Evolutionary conservation across 768 basidiomycete species (phyloP).

Genomic region (Boletus vinaceobasis): DNA sequence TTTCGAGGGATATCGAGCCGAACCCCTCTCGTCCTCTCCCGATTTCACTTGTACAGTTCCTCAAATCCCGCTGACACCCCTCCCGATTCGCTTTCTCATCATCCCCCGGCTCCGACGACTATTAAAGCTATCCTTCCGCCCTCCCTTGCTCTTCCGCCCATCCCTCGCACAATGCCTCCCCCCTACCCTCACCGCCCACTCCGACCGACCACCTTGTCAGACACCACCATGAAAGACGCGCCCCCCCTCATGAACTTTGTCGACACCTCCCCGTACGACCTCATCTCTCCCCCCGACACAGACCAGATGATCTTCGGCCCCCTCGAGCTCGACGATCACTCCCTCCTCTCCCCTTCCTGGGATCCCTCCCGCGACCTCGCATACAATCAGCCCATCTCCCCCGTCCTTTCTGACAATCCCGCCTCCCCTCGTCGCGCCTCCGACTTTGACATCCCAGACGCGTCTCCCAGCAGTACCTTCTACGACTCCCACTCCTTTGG

Average conservation of each 20-base stretch:
- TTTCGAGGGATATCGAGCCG: constrained; percentile 35
- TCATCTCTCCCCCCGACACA: constrained; percentile 27
- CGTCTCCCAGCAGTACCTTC: constrained; percentile 36
- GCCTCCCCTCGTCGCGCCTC: constrained; percentile 38
- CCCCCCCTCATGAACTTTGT: constrained; percentile 33
- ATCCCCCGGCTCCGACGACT: constrained; percentile 33
- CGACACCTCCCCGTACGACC: constrained; percentile 43
- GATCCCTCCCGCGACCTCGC: constrained; percentile 32
- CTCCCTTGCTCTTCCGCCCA: constrained; percentile 22
- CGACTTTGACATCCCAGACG: constrained; percentile 41
- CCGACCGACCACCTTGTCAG: constrained; percentile 14
- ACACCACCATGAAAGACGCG: constrained; percentile 30
- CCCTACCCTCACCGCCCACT: constrained; percentile 36
- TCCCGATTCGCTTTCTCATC: constrained; percentile 27
- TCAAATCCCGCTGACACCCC: constrained; percentile 27
- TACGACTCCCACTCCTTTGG: constrained; percentile 33
- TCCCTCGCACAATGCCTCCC: constrained; percentile 40
- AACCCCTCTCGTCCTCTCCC: constrained; percentile 42
- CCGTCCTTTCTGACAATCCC: constrained; percentile 37
- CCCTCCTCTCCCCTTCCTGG: constrained; percentile 30
- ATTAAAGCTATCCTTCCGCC: constrained; percentile 33
- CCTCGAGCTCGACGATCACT: constrained; percentile 31
- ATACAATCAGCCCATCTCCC: constrained; percentile 40
- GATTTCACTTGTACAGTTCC: constrained; percentile 26
- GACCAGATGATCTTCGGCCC: constrained; percentile 37